Percentiles rank a stretch among this genome's conserved stretches.
Conservation (phyloP, 164 flowering plant genomes). For the Aristolochia fimbriata region DNA sequence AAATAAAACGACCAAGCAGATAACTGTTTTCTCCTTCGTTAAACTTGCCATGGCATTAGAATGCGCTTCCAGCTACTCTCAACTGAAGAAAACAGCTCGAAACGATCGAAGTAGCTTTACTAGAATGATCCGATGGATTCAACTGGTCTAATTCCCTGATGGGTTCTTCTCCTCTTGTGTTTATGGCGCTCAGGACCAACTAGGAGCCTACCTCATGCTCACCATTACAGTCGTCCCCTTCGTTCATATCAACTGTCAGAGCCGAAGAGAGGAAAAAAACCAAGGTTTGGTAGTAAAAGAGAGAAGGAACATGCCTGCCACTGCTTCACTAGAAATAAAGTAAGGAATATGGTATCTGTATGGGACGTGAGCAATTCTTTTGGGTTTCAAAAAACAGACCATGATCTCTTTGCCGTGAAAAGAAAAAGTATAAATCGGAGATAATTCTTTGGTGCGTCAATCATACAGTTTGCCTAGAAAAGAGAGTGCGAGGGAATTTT, state of each 20-base stretch:
- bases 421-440: slow-evolving; percentile 6
- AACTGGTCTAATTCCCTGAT: slow-evolving; percentile 3
- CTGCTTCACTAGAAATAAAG: slow-evolving; percentile 31
- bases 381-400: not conserved
- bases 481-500: slow-evolving; percentile 2
- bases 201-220: slow-evolving; percentile 14
- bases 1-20: slow-evolving; percentile 27
- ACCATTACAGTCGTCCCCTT: slow-evolving; percentile 1
- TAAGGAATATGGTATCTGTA: slow-evolving; percentile 5
- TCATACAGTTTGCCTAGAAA: slow-evolving; percentile 11
- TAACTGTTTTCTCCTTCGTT: slow-evolving; percentile 15
- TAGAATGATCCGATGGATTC: slow-evolving; percentile 5
- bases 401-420: not conserved
- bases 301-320: slow-evolving; percentile 52
- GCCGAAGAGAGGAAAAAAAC: slow-evolving; percentile 15
- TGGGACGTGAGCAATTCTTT: slow-evolving; percentile 12
- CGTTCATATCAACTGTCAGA: slow-evolving; percentile 25
- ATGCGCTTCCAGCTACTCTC: slow-evolving; percentile 1
- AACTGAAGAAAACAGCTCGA: slow-evolving; percentile 13
- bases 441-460: slow-evolving; percentile 13
- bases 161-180: slow-evolving; percentile 17
- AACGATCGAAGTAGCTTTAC: not conserved
- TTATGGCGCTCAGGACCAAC: slow-evolving; percentile 17
- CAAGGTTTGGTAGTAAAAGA: slow-evolving; percentile 23
- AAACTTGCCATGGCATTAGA: slow-evolving; percentile 25